phyloP scores from a whole-genome alignment of 768 basidiomycete genomes.

The Boletus sensibilis region DNA sequence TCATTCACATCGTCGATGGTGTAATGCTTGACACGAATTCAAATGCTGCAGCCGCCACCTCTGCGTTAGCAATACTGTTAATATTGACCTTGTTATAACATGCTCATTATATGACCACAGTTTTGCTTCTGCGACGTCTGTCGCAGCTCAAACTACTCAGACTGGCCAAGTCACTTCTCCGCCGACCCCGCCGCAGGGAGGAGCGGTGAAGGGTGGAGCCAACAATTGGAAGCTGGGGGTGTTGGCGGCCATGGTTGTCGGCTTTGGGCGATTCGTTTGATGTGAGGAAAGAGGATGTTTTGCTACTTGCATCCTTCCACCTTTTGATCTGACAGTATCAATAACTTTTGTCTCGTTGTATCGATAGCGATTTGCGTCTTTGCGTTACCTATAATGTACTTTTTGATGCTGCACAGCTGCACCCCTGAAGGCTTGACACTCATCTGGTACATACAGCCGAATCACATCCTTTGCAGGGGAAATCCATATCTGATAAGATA shows the following conservation, averaged over 20 bases:
- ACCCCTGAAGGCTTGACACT: background rate
- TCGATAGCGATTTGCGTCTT: background rate
- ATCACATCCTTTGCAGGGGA: background rate
- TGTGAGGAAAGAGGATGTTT: background rate
- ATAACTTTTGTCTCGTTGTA: background rate
- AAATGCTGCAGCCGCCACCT: constrained; percentile 45
- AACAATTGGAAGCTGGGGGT: constrained; percentile 1
- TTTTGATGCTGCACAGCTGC: background rate
- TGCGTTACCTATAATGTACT: background rate
- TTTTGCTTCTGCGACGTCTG: constrained; percentile 48
- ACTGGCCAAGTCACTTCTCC: constrained; percentile 42
- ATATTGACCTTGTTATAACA: background rate
- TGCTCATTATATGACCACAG: constrained; percentile 21
- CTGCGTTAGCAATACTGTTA: constrained; percentile 46
- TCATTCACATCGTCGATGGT: constrained; percentile 59
- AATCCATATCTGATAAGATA: constrained; percentile 23
- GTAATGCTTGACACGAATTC: constrained; percentile 48
- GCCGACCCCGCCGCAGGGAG: background rate
- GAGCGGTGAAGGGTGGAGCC: background rate
- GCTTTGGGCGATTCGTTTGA: constrained; percentile 15
- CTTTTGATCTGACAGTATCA: background rate
- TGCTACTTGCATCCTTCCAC: background rate
- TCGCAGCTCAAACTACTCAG: constrained; percentile 39
- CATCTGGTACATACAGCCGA: background rate
- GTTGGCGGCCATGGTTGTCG: constrained; percentile 1